Base-by-base conservation (phyloP, 108 stramenopile genomes). In the Skeletonema grethae region DNA sequence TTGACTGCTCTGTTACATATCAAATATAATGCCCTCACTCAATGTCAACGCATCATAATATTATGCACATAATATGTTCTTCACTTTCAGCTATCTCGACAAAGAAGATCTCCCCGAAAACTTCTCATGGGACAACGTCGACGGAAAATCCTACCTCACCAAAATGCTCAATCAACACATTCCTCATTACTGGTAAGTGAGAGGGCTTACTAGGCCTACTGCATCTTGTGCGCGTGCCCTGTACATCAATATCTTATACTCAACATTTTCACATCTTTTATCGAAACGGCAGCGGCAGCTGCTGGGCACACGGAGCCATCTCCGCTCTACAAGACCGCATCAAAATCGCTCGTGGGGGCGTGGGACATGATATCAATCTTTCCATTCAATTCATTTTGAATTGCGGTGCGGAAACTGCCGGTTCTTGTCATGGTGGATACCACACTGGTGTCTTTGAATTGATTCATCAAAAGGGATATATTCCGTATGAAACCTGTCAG, bases 101-200 rank as follows among this genome's bases (percentile, higher is more conserved):
- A 43, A 67, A 45, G 67, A 72, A 57, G 70, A 72, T 24, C 65
- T 79, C 61, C 78, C 78, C 66, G 71, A 79, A 32, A 68, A 71
- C 55, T 79, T 46, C 46, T 48, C 53, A 36, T 97, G 96, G 96
- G 85, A 87, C 55, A 86, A 96, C 70, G 83, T 94, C 34, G 77
- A 91, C 56, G 90, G 92, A 30, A 85, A 60, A 46, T 83, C 81
- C 61, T 97, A 93, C 79, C 70, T 94, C 41, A 96, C 95, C 39
- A 84, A 86, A 24, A 59, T 58, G 30, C 82, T 95, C 61, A 98
- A 97, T 75, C 98, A 98, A 62, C 96, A 97, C 83, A 92, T 98
- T 71, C 97, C 96, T 20, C 83, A 83, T 29, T 79, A 83, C 55
- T 83, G 78, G n/a, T n/a, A n/a, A n/a, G n/a, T n/a, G n/a, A n/a